These are phyloP conservation scores for Effrenium voratum DNA, from an alignment of 73 alveolate genomes.

Conservation along the genomic window DNA sequence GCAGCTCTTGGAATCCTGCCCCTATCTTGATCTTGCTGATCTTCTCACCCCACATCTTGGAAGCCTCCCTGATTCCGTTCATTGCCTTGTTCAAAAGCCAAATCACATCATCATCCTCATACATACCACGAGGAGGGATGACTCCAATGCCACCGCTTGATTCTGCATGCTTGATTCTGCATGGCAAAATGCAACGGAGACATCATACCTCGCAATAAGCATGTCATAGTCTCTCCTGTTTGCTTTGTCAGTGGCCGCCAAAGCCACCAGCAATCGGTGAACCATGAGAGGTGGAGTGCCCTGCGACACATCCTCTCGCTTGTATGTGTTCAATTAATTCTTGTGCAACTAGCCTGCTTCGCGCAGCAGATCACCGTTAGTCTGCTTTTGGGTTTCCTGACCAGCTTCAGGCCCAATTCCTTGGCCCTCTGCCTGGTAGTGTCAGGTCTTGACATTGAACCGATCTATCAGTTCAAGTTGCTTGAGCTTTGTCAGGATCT, in stretches of 20 bases:
- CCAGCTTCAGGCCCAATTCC: background rate
- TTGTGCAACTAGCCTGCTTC: background rate
- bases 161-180: no score
- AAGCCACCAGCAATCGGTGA: background rate
- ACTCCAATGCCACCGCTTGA: background rate
- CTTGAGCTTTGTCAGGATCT: background rate
- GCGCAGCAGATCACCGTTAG: background rate
- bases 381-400: background rate
- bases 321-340: background rate
- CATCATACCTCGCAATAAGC: background rate
- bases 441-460: background rate
- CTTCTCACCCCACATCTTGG: background rate
- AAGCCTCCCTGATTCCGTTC: background rate
- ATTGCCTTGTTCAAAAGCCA: background rate
- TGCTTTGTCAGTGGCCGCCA: background rate
- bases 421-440: background rate
- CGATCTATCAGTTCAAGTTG: background rate
- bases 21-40: background rate
- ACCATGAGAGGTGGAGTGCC: slow-evolving; percentile 4
- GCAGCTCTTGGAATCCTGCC: background rate
- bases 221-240: background rate
- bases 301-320: background rate
- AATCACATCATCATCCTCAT: background rate
- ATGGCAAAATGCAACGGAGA: background rate
- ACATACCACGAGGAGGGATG: background rate